Evolutionary conservation across 2,329 filamentous ascomycete species (phyloP), one percentile per base, ranked within the genome.

Genomic region (Teratosphaeria destructans): DNA sequence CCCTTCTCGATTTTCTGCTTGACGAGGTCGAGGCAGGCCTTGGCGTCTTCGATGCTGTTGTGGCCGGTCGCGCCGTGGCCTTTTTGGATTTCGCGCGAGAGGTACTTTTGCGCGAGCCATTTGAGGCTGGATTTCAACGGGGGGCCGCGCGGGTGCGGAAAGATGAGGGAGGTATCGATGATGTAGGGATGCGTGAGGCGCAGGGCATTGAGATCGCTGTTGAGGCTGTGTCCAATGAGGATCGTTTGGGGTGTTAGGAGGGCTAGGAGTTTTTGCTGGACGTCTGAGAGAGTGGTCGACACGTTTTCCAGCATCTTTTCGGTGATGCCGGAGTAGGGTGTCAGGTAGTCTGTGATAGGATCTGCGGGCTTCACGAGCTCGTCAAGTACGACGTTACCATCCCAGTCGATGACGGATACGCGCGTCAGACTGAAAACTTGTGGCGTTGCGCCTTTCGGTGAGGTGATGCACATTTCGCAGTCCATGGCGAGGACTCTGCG

Each of bases 1-100:
- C 94, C 94, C 74, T 89, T 94, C 73, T 97, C 92, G 72, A 93
- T 96, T 73, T 99, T 99, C 70, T 93, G 87, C 74, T 94, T 95
- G 55, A 97, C 85, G 1, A 99, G 85, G 68, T 97, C 92, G 14
- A 99, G 85, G 64, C 91, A 95, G 2, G 94, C 91, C 64, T 82
- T 86, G 14, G 94, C 91, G 72, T 99, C 94, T 74, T 99, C 94
- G 63, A 96, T 82, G 60, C 89, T 94, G 78, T 97, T 87, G 72
- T 99, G 94, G 16, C 94, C 94, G 16, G 80, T 79, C 16, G 79
- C 78, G 56, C 87, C 88, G 63, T 80, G 76, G 52, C 85, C 85
- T 67, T 89, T 90, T 71, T 99, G 94, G 57, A 99, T 95, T 72
- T 95, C 89, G 59, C 89, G 87, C 57, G 82, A 82, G 19, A 97